Base-by-base conservation (phyloP, 805 yeast species). In the Peterozyma toletana region DNA sequence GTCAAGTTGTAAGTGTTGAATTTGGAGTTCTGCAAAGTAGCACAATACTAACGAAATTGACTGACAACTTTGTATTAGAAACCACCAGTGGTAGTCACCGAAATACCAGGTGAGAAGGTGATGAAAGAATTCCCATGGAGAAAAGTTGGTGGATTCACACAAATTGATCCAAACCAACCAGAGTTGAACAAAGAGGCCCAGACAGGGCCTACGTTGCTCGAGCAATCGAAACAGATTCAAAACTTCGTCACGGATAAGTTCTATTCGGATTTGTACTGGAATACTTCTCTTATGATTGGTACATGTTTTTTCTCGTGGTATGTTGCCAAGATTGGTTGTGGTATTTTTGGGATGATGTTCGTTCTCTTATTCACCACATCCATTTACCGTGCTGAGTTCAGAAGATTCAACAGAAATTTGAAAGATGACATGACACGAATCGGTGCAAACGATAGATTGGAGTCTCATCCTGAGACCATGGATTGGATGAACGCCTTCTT, bases 401-500 rank as follows among this genome's bases (percentile, higher is more conserved):
- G 91, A 56, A 75, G 95, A 56, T 84, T 85, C 58, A 80, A 80
- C 57, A 69, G 87, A 50, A 77, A 85, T 53, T 67, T 84, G 33
- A 71, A 88, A 49, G 95, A 86, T 62, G 95, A 86, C 58, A 74
- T 86, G 75, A 67, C 73, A 42, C 75, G 95, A 65, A 61, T 74
- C 38, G 68, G 73, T 27, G 77, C 87, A n/a, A 66, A 70, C 40
- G 85, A 83, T 57, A 68, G 79, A 35, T 64, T 86, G 48, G 86
- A 80, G 46, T 71, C 75, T 39, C 75, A 72, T 53, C 58, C 72
- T 43, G 95, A 86, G 63, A 80, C 90, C 9, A 83, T 86, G 78
- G 78, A 81, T 47, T 86, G 95, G 95, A 60, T 86, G 54, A 86
- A 86, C 55, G 75, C 81, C 18, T 85, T 86, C 55, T 62, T 86